Evolutionary conservation across 1,139 yeast species (phyloP), one percentile per base, ranked within the genome.

Genomic region (Geotrichum restrictum): DNA sequence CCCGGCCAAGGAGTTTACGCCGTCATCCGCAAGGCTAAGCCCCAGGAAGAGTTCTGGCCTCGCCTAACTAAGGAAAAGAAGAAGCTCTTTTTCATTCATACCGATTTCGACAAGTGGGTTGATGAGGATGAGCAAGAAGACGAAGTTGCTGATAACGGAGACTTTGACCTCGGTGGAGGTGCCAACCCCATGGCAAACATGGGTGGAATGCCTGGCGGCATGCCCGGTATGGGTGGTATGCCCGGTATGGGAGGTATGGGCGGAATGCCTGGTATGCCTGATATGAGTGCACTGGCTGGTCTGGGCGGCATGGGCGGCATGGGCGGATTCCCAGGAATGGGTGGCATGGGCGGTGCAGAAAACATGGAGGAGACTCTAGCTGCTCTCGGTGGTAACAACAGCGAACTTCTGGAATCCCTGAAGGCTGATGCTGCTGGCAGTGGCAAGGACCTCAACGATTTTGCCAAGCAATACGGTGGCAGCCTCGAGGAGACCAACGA

Each of bases 21-120:
- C 59, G 77, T 83, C 52, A 70, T 89, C 61, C 78, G 87, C 71
- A 88, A 93, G 79, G 80, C 83, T 72, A 76, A 74, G 58, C 67
- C 77, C 48, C 71, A 79, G 63, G 81, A 75, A 56, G 97, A 89
- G 66, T 91, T 75, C 76, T 94, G 98, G 98, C 98, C 91, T 67
- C 81, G 95, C 70, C 78, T 86, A 69, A 85, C 85, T 59, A 87
- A 83, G 73, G 88, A 80, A 64, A 86, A 82, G 73, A 75, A 77
- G 62, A 85, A 79, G 67, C 78, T 75, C 60, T 85, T 80, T 61
- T 88, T 80, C 70, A 81, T 93, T 68, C 86, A 88, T 75, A 93
- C 98, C 14, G 98, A 93, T 68, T 93, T 93, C 66, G 96, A 91
- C 74, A 87, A 84, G 71, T 93, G 98, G 98, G 94, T 85, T 44